phyloP scores from a whole-genome alignment of 495 filamentous ascomycete genomes.

The Aspergillus funiculosus region DNA sequence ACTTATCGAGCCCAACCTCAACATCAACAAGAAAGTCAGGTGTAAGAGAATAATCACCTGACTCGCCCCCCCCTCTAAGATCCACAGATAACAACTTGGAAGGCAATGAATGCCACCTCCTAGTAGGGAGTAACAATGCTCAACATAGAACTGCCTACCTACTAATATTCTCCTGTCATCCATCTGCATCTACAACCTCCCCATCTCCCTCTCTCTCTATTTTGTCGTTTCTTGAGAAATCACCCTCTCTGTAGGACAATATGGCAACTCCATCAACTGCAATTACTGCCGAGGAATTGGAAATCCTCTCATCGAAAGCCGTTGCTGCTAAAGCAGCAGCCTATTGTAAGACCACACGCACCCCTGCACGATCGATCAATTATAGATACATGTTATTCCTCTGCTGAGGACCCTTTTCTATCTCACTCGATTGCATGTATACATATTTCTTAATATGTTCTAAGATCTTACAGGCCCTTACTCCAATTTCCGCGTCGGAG shows the following conservation, averaged over 20 bases:
- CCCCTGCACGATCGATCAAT: no score
- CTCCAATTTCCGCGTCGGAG: constrained; percentile 87
- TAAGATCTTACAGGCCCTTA: constrained; percentile 59
- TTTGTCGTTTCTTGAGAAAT: neutral
- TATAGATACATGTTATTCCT: no score
- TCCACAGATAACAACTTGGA: no score
- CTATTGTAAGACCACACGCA: constrained; percentile 55
- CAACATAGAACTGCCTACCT: neutral
- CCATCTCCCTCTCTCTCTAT: neutral
- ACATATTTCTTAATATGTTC: neutral
- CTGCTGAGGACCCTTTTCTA: neutral
- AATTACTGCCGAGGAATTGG: constrained; percentile 55
- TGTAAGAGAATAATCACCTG: no score
- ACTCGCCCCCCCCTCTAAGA: no score
- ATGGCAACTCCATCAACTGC: constrained; percentile 33
- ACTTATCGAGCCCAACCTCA: no score
- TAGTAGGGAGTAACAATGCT: no score
- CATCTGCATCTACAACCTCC: no score
- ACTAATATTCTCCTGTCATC: neutral
- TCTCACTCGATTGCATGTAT: neutral
- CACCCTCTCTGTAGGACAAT: neutral
- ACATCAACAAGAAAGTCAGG: no score
- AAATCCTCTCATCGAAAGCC: constrained; percentile 52
- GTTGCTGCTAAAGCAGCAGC: constrained; percentile 64
- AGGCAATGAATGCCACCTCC: no score